These are phyloP conservation scores for Notholithocarpus densiflorus DNA, from an alignment of 306 rosid genomes.

Conservation along the genomic window DNA sequence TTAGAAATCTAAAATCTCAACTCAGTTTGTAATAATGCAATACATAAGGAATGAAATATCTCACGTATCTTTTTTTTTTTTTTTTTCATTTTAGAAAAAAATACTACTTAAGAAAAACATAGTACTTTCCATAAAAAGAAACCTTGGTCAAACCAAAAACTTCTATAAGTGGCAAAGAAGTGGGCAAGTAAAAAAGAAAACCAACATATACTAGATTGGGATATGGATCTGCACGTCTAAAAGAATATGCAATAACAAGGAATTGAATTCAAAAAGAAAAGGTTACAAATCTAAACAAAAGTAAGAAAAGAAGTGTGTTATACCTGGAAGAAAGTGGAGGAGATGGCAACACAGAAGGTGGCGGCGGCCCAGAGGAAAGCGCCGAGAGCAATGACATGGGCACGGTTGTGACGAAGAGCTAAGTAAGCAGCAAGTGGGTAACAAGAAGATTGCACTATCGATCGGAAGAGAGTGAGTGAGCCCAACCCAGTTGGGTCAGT, in stretches of 20 bases:
- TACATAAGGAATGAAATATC: too few species aligned
- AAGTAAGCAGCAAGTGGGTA: conserved; percentile 75
- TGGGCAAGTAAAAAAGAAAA: too few species aligned
- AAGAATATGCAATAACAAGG: not conserved
- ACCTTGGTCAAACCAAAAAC: too few species aligned
- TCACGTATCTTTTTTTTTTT: too few species aligned
- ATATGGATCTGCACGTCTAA: too few species aligned
- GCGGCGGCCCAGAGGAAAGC: conserved; percentile 74
- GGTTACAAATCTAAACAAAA: not conserved
- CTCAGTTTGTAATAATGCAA: too few species aligned
- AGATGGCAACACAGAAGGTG: conserved; percentile 59
- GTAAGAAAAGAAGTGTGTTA: not conserved
- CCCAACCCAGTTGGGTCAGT: conserved; percentile 78
- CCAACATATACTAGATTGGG: too few species aligned
- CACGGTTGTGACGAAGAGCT: conserved; percentile 69
- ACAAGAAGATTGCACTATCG: conserved; percentile 64
- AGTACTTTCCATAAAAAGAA: too few species aligned
- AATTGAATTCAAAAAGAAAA: not conserved
- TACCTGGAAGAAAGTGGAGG: conserved; percentile 66
- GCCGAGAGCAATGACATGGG: conserved; percentile 63
- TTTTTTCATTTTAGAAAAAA: too few species aligned
- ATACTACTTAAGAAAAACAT: too few species aligned
- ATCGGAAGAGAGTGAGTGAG: conserved; percentile 69
- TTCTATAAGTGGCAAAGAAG: too few species aligned
- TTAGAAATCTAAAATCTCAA: too few species aligned